Base-by-base conservation (phyloP, 2,329 filamentous ascomycete species). In the Balansia obtecta region DNA sequence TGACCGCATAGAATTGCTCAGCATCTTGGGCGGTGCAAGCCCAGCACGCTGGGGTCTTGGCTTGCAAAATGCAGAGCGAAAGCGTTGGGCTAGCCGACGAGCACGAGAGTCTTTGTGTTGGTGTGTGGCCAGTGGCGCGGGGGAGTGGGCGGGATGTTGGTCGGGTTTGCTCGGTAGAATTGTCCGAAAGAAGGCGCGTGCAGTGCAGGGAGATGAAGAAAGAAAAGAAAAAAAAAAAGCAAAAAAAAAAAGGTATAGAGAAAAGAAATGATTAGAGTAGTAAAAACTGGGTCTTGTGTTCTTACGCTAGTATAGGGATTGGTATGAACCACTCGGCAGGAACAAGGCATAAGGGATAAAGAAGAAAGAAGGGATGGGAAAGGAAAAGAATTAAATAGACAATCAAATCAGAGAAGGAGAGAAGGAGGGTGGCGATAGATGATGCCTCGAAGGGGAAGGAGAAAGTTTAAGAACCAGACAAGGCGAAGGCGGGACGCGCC, bases 1-100 rank as follows among this genome's bases (percentile, higher is more conserved):
- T 43, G 63, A 61, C 47, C 64, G 61, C 53, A 62, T 53, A 50
- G 58, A 57, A 48, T 50, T 54, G 43, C 59, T 59, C 39, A 66
- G 55, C 57, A 67, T 64, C 52, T 20, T 38, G 50, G 32, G 39
- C 40, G 32, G 10, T 20, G 12, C 39, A n/a, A 20, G 39, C 12
- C 49, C 20, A 22, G 22, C 37, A 3, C 8, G 13, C 12, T 13
- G 22, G 4, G n/a, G 15, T 47, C n/a, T 45, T 45, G 22, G 34
- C 10, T 40, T 39, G 1, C 15, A 18, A n/a, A 48, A 33, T 32
- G 20, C 30, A 38, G 41, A 30, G 20, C 16, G 9, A 16, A 15
- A 32, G 12, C 13, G 16, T 7, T 22, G 4, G 39, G 22, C 27
- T 27, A 18, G 20, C 12, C 5, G 5, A 45, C 34, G 34, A 37